phyloP scores from a whole-genome alignment of 352 stramenopile genomes.

The Pythium folliculosum region DNA sequence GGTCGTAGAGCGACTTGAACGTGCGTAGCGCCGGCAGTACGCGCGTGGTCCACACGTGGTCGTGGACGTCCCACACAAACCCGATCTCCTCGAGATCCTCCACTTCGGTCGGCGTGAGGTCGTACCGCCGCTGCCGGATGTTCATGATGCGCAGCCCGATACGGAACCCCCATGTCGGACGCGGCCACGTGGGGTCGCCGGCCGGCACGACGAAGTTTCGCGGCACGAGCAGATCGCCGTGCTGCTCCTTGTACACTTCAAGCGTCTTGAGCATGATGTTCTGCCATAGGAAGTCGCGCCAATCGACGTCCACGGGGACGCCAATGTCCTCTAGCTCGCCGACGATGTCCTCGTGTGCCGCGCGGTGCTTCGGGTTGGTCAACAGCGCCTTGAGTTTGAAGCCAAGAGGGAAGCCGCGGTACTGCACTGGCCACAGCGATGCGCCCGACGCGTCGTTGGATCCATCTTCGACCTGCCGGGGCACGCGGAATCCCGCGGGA shows the following conservation, averaged over 20 bases:
- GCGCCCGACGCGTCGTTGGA: neutral
- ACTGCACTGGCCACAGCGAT: neutral
- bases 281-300: conserved; percentile 27
- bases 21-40: conserved; percentile 16
- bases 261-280: conserved; percentile 20
- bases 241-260: conserved; percentile 32
- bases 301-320: conserved; percentile 22
- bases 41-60: conserved; percentile 20
- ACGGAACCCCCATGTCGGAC: conserved; percentile 33
- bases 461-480: neutral
- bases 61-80: conserved; percentile 27
- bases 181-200: conserved; percentile 31
- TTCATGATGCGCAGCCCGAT: conserved; percentile 16
- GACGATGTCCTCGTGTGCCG: neutral
- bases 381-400: conserved; percentile 15
- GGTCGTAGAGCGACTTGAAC: conserved; percentile 24
- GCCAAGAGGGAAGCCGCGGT: conserved; percentile 8
- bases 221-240: conserved; percentile 42
- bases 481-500: conserved; percentile 6
- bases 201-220: conserved; percentile 38
- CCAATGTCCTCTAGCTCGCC: conserved; percentile 11
- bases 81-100: conserved; percentile 23
- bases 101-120: conserved; percentile 3
- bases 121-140: conserved; percentile 34
- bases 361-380: conserved; percentile 21